Evolutionary conservation across 768 basidiomycete species (phyloP), one percentile per base, ranked within the genome.

Genomic region (Lactifluus volemus): DNA sequence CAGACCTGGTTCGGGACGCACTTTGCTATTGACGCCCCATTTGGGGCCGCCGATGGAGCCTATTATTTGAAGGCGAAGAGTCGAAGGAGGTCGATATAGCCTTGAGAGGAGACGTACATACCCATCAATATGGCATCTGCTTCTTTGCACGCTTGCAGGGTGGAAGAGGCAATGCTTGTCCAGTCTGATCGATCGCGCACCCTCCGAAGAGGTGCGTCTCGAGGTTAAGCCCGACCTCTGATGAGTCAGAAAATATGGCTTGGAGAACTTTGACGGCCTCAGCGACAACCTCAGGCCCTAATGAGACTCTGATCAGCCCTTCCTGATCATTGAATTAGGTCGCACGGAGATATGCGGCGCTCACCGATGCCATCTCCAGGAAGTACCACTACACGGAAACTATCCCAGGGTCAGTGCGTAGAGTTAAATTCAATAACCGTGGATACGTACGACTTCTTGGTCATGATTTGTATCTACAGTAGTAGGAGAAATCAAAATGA

Each of bases 21-120:
- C 84, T 72, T 88, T 86, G 62, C 83, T 81, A 59, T 85, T 82
- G 3, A 95, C 88, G 51, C 93, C 95, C 97, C 97, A 99, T 75
- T 98, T 98, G 14, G 97, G 97, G n/a, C 97, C 97, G 60, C 97
- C 97, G 66, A 98, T 90, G 19, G 96, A 88, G 66, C 96, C 96
- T 98, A 59, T 1, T 30, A n/a, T 25, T 25, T 25, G 25, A n/a
- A 21, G 21, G 45, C 15, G 49, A 21, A 15, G 38, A 5, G 51
- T 25, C 17, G 38, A 14, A 52, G 36, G 39, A 30, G 30, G 38
- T 39, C 4, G 6, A 44, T 44, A 53, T 47, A 5, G 14, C 32
- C 45, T 53, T 53, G 48, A 45, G n/a, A 44, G 12, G 53, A 9
- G 17, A 15, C 2, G 19, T 19, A 68, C 80, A 52, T 68, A 93